Evolutionary conservation across 345 rosid species (phyloP).

Genomic region (Salix caprea): DNA sequence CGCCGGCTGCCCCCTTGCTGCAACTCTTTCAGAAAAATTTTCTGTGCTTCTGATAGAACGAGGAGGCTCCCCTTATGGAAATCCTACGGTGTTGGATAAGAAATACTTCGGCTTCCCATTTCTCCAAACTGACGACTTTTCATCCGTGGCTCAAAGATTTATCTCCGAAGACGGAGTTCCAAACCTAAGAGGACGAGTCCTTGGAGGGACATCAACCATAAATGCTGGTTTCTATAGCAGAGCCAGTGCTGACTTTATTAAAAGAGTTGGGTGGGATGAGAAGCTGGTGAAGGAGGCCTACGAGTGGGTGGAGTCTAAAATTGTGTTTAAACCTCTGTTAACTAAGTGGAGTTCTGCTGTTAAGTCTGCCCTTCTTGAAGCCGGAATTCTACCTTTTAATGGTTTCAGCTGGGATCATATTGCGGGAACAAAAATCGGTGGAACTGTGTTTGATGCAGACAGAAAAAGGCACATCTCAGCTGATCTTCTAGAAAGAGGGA

Average conservation of each 20-base stretch:
- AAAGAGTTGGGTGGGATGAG: constrained; percentile 54
- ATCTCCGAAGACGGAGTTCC: constrained; percentile 49
- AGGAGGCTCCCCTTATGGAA: constrained; percentile 59
- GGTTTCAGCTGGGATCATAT: constrained; percentile 63
- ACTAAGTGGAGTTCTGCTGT: constrained; percentile 65
- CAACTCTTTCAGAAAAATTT: constrained; percentile 57
- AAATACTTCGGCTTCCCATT: constrained; percentile 46
- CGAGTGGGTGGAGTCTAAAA: constrained; percentile 66
- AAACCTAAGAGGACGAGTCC: constrained; percentile 55
- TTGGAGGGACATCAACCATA: constrained; percentile 67
- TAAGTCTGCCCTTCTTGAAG: constrained; percentile 66
- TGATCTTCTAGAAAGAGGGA: constrained; percentile 57
- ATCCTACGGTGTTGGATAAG: constrained; percentile 43
- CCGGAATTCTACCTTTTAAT: constrained; percentile 61
- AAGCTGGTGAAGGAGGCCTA: constrained; percentile 55
- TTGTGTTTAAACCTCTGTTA: constrained; percentile 51
- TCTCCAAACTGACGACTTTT: constrained; percentile 50
- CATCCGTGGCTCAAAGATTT: constrained; percentile 60
- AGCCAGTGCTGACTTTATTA: constrained; percentile 53
- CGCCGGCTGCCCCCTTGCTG: constrained; percentile 63
- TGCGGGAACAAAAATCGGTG: constrained; percentile 74
- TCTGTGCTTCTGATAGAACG: constrained; percentile 62
- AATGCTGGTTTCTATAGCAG: constrained; percentile 73
- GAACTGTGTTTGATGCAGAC: constrained; percentile 48
- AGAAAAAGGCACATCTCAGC: constrained; percentile 70